These are phyloP conservation scores for Termitomyces sp. DNA, from an alignment of 768 basidiomycete species.

Conservation along the genomic window DNA sequence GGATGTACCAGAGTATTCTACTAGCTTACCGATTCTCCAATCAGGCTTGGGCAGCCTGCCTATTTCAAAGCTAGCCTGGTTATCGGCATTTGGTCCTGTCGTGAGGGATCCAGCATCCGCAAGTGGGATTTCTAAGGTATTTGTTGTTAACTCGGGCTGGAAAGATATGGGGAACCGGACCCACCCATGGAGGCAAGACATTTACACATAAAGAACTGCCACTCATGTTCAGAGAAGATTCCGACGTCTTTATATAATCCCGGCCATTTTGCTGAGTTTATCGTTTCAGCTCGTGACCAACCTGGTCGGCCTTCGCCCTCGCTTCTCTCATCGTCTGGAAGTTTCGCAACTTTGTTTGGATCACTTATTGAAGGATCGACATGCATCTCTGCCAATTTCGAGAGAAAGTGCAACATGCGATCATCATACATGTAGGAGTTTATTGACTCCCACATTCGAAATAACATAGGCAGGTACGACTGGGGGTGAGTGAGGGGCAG, in stretches of 20 bases:
- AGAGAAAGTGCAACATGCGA: slow-evolving; percentile 81
- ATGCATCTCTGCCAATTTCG: slow-evolving; percentile 76
- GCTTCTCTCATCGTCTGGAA: slow-evolving; percentile 68
- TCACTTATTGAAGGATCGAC: slow-evolving; percentile 75
- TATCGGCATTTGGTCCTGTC: slow-evolving; percentile 75
- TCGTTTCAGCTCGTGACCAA: slow-evolving; percentile 44
- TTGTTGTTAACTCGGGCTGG: slow-evolving; percentile 4
- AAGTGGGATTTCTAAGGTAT: slow-evolving; percentile 57
- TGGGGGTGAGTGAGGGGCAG: slow-evolving; percentile 84
- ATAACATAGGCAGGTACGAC: slow-evolving; percentile 77
- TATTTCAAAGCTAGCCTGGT: slow-evolving; percentile 70
- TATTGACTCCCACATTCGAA: slow-evolving; percentile 84
- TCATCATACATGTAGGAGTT: slow-evolving; percentile 91
- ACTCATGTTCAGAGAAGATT: slow-evolving; percentile 82
- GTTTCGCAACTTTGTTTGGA: slow-evolving; percentile 59
- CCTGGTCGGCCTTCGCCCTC: slow-evolving; percentile 58
- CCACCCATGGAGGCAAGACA: slow-evolving; percentile 79
- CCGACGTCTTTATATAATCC: slow-evolving; percentile 87
- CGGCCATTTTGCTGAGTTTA: slow-evolving; percentile 45
- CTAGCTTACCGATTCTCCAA: slow-evolving; percentile 66
- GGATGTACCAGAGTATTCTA: slow-evolving; percentile 11
- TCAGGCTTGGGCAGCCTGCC: slow-evolving; percentile 65
- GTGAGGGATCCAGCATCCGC: slow-evolving; percentile 73
- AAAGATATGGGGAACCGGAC: slow-evolving; percentile 19
- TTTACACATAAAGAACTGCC: slow-evolving; percentile 86